A percentile compares a stretch with the other conserved stretches of the same genome.
phyloP scores from a whole-genome alignment of 371 early-diverging fungal genomes.

The Zychaea mexicana region DNA sequence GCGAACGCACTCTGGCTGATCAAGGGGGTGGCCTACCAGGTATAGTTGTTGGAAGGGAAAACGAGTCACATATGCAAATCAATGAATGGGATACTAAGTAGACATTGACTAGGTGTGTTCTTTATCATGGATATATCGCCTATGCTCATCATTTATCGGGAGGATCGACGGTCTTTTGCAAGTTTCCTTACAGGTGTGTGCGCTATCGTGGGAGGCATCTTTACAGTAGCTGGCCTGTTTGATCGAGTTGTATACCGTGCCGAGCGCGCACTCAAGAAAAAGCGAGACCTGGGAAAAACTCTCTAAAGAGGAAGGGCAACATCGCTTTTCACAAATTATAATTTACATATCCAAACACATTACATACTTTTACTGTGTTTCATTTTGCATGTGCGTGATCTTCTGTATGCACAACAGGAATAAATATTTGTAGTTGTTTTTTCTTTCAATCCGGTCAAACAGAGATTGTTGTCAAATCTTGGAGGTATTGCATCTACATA shows the following conservation, averaged over 20 bases:
- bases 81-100: neutral
- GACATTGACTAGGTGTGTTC: slow-evolving; percentile 72
- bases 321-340: no score
- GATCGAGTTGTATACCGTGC: slow-evolving; percentile 90
- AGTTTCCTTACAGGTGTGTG: slow-evolving; percentile 90
- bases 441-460: no score
- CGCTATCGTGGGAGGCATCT: slow-evolving; percentile 95
- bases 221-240: slow-evolving; percentile 93
- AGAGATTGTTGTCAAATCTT: no score
- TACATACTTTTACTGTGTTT: no score
- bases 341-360: no score
- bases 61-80: neutral
- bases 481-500: no score
- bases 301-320: no score
- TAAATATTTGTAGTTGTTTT: no score
- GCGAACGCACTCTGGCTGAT: slow-evolving; percentile 53
- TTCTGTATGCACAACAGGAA: no score
- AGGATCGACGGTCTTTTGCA: slow-evolving; percentile 81
- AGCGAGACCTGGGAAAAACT: slow-evolving; percentile 87
- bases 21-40: slow-evolving; percentile 53
- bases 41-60: slow-evolving; percentile 18
- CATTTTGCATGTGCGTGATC: no score
- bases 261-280: slow-evolving; percentile 76
- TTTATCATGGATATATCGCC: slow-evolving; percentile 97
- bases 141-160: slow-evolving; percentile 88